Percentiles rank a stretch among this genome's conserved stretches.
Conservation (phyloP, 306 rosid species). For the Castanea mollissima region DNA sequence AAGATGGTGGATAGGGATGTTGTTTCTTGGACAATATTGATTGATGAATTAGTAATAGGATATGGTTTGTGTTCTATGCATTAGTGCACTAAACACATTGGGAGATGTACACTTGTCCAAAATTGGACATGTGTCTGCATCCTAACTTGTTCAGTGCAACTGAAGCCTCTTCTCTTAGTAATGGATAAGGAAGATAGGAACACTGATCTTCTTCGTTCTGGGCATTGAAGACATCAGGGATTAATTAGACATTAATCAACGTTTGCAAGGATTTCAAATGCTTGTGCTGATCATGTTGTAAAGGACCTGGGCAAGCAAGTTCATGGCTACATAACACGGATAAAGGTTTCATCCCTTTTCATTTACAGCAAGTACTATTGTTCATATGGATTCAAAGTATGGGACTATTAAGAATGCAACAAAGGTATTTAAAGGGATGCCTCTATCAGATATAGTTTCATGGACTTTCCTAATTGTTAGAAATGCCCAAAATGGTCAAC, state of each 20-base stretch:
- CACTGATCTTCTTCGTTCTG: conserved; percentile 57
- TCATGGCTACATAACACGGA: conserved; percentile 52
- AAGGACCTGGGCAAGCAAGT: conserved; percentile 61
- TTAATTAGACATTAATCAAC: conserved; percentile 46
- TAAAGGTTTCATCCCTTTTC: no score
- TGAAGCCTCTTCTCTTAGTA: no score
- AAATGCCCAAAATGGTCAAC: conserved; percentile 67
- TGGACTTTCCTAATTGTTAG: conserved; percentile 77
- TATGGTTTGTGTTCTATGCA: no score
- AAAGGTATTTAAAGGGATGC: neutral
- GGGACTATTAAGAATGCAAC: no score
- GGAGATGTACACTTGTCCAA: no score
- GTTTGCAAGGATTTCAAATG: conserved; percentile 49
- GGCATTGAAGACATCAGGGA: conserved; percentile 34
- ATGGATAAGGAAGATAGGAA: conserved; percentile 23
- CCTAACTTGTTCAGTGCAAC: no score
- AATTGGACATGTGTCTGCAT: no score
- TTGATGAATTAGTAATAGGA: conserved; percentile 29
- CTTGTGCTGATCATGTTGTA: conserved; percentile 60
- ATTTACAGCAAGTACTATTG: no score
- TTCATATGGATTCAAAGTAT: no score
- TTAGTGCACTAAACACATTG: no score
- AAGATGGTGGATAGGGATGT: conserved; percentile 34
- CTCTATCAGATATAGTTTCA: conserved; percentile 59
- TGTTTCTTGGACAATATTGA: conserved; percentile 72